Evolutionary conservation across 345 rosid genomes (phyloP).

Genomic region (Orychophragmus violaceus): DNA sequence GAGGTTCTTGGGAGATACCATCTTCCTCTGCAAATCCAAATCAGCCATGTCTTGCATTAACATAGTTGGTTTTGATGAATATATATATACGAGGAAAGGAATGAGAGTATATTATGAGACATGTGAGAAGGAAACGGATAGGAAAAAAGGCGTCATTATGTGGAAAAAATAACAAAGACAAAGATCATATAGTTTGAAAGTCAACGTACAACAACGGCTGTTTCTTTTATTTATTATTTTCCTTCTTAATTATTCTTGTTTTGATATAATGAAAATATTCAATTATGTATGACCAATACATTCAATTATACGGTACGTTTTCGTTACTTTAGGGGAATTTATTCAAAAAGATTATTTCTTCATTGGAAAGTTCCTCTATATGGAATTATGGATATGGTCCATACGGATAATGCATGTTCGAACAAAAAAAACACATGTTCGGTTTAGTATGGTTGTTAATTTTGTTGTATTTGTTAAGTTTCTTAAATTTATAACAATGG

Average conservation of each 20-base stretch:
- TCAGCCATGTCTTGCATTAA: conserved; percentile 47
- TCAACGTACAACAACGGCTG: conserved; percentile 31
- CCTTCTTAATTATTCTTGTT: background rate
- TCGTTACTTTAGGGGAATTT: background rate
- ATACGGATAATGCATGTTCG: background rate
- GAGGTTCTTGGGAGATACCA: conserved; percentile 49
- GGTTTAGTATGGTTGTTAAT: background rate
- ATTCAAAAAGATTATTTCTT: conserved; percentile 13
- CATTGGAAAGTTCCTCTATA: background rate
- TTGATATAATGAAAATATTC: background rate
- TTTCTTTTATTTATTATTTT: background rate
- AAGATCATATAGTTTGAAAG: conserved; percentile 16
- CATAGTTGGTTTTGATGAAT: background rate
- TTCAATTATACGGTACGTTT: conserved; percentile 7
- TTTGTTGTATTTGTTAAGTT: background rate
- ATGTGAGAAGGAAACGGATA: conserved; percentile 16
- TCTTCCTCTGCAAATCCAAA: conserved; percentile 52
- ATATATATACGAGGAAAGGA: background rate
- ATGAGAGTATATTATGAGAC: background rate
- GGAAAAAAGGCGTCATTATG: conserved; percentile 5
- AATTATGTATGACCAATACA: background rate
- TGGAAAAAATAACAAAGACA: conserved; percentile 12
- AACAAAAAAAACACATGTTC: too few species aligned
- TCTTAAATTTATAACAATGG: background rate
- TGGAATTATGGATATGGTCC: background rate